Conservation (phyloP, 345 rosid species). For the Clarkia xantiana region DNA sequence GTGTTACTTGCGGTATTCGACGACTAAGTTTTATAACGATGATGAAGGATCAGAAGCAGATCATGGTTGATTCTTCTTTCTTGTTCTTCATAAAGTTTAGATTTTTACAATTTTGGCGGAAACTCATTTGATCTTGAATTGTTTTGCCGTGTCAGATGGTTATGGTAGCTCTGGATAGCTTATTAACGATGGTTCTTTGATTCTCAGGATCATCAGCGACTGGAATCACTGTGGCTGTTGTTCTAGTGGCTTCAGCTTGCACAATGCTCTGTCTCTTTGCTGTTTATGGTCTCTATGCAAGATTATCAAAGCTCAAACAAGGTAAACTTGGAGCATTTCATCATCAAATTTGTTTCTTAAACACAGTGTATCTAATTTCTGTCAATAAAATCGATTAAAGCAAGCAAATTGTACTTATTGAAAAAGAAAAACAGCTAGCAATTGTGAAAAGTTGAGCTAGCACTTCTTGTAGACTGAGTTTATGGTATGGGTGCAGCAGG, state of each 20-base stretch:
- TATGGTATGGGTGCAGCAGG: neutral
- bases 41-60: slow-evolving; percentile 1
- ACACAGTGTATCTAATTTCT: no score
- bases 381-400: no score
- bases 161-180: no score
- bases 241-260: slow-evolving; percentile 4
- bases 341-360: no score
- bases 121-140: no score
- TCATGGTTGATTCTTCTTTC: slow-evolving; percentile 3
- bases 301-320: slow-evolving; percentile 5
- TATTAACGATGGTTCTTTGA: neutral
- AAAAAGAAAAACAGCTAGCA: no score
- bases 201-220: neutral
- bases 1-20: slow-evolving; percentile 21
- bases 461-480: no score
- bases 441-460: no score
- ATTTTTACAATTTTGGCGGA: no score
- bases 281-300: slow-evolving; percentile 6
- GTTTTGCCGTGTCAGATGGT: no score
- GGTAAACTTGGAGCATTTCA: slow-evolving; percentile 3
- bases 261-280: neutral
- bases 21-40: slow-evolving; percentile 5
- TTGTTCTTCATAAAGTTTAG: neutral
- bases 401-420: no score
- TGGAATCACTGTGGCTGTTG: slow-evolving; percentile 6